Base-by-base conservation (phyloP, 1,139 yeast species). In the Suhomyces coccinellae region DNA sequence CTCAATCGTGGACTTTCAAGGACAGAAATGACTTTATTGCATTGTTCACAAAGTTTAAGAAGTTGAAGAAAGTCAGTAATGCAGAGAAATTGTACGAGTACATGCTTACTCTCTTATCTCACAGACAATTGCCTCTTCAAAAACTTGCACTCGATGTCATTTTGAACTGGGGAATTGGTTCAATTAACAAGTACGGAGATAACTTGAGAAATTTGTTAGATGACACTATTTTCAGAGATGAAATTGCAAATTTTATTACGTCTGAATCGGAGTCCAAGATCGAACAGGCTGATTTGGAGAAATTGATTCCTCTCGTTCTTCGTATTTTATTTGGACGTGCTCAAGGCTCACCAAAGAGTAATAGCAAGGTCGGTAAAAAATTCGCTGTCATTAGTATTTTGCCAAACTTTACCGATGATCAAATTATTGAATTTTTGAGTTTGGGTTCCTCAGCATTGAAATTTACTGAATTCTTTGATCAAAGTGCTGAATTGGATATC, bases 261-360 rank as follows among this genome's bases (percentile, higher is more conserved):
- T 52, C 53, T 29, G 81, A 75, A n/a, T 71, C 77, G n/a, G 74
- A 74, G 8, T 69, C 79, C 3, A 65, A 69, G 2, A 73, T 90
- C 41, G 90, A 86, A 52, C 73, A 71, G 12, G 73, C 71, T 7
- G 97, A 91, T 59, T 69, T 77, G 16, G 69, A 63, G 1, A 63
- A 53, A 0, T 73, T 93, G 6, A 79, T 90, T 78, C 95, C 95
- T 1, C 62, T 87, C 38, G 77, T 90, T 5, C 65, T 91, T 39
- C 72, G 97, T 51, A 85, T 95, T 24, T 67, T 95, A 30, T 93
- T 85, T 64, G 99, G 99, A 6, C 76, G 95, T 52, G 89, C 90
- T 9, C 96, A 88, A 65, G 77, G 78, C 14, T 55, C 69, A 4
- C 61, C 74, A 4, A 69, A 62, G 50, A 81, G 85, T 62, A 89